Percentiles rank a stretch among this genome's conserved stretches.
Evolutionary conservation across 2,329 filamentous ascomycete species (phyloP).

Genomic region (Ascochyta lentis): DNA sequence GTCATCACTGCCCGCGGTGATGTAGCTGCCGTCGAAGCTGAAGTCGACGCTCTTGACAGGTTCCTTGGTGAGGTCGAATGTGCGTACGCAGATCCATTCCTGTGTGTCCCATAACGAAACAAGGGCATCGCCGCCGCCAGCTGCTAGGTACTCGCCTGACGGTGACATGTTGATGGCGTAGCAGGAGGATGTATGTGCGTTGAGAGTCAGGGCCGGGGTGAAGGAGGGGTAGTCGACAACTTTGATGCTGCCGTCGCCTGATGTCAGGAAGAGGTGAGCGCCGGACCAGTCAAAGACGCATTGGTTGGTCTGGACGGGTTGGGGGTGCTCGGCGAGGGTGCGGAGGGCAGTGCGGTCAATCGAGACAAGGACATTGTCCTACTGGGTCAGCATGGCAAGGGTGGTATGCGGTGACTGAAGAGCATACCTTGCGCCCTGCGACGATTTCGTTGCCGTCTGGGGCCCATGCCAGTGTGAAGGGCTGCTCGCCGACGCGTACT

Average conservation of each 20-base stretch:
- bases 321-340: constrained; percentile 65
- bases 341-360: constrained; percentile 66
- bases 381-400: background rate
- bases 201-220: constrained; percentile 63
- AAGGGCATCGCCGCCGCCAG: constrained; percentile 76
- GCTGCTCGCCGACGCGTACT: constrained; percentile 65
- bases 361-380: constrained; percentile 69
- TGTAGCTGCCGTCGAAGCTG: constrained; percentile 77
- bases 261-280: constrained; percentile 72
- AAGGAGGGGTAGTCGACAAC: constrained; percentile 62
- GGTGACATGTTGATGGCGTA: constrained; percentile 73
- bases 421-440: constrained; percentile 73
- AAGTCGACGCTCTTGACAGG: constrained; percentile 77
- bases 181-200: constrained; percentile 76
- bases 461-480: constrained; percentile 76
- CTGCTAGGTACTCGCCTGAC: constrained; percentile 73
- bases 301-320: constrained; percentile 72
- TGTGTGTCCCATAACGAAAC: constrained; percentile 80
- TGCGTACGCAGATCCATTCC: constrained; percentile 77
- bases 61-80: constrained; percentile 71
- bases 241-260: constrained; percentile 72
- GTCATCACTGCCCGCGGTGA: constrained; percentile 77
- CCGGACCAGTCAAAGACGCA: constrained; percentile 77
- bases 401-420: background rate
- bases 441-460: constrained; percentile 74